Conservation (phyloP, 495 filamentous ascomycete genomes). For the Filosporella fistucella region DNA sequence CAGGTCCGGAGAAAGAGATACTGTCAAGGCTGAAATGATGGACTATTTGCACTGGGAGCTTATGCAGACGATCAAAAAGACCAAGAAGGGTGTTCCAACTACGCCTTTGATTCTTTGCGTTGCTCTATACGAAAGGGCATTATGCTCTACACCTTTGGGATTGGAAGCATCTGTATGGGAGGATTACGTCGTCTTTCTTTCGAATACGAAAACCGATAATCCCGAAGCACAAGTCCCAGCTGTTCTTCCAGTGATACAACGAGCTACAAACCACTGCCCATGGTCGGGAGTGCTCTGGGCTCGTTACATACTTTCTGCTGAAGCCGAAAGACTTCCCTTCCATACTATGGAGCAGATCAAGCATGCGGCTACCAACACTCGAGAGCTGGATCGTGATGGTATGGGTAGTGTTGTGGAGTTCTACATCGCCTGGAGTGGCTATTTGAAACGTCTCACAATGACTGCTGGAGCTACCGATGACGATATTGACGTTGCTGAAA, state of each 20-base stretch:
- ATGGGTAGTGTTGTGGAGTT: slow-evolving; percentile 85
- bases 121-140: slow-evolving; percentile 73
- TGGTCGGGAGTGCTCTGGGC: slow-evolving; percentile 92
- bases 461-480: slow-evolving; percentile 57
- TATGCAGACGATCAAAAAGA: slow-evolving; percentile 36
- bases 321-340: slow-evolving; percentile 68
- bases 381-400: slow-evolving; percentile 63
- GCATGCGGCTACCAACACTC: slow-evolving; percentile 81
- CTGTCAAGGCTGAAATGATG: slow-evolving; percentile 52
- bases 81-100: slow-evolving; percentile 44
- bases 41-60: slow-evolving; percentile 87
- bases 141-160: slow-evolving; percentile 61
- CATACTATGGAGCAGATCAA: slow-evolving; percentile 84
- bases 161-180: slow-evolving; percentile 72
- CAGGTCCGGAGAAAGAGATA: slow-evolving; percentile 51
- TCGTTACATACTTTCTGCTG: slow-evolving; percentile 76
- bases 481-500: slow-evolving; percentile 79
- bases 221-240: slow-evolving; percentile 18
- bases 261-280: slow-evolving; percentile 82
- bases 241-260: slow-evolving; percentile 54
- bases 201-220: slow-evolving; percentile 14
- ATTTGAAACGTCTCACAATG: slow-evolving; percentile 63
- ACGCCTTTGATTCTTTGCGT: slow-evolving; percentile 47
- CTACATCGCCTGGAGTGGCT: slow-evolving; percentile 89
- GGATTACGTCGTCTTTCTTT: slow-evolving; percentile 72